phyloP scores from a whole-genome alignment of 768 basidiomycete species.

The Pleurotus pulmonarius region DNA sequence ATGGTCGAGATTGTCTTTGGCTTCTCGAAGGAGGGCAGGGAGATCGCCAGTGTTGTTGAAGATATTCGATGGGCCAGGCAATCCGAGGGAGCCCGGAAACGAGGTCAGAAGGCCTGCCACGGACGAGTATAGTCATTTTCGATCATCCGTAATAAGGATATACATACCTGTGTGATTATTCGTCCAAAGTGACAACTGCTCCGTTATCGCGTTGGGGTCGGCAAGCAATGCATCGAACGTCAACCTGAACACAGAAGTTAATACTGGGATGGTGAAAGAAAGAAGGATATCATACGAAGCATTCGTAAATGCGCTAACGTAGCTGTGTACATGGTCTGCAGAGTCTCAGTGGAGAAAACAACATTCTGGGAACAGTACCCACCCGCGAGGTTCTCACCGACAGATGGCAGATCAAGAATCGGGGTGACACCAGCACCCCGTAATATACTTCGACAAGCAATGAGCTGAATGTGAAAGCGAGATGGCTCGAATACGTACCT shows the following conservation, averaged over 20 bases:
- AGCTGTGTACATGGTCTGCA: slow-evolving; percentile 29
- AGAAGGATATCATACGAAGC: slow-evolving; percentile 17
- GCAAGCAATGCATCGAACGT: slow-evolving; percentile 22
- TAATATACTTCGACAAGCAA: slow-evolving; percentile 27
- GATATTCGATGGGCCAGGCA: slow-evolving; percentile 23
- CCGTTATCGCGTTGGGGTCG: slow-evolving; percentile 17
- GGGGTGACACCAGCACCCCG: slow-evolving; percentile 37
- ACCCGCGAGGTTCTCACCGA: slow-evolving; percentile 42
- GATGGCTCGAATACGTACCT: slow-evolving; percentile 16
- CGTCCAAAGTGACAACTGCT: slow-evolving; percentile 24
- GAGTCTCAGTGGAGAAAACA: not conserved
- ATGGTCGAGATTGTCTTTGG: slow-evolving; percentile 16
- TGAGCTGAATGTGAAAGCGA: too few relatives aligned
- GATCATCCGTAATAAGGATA: not conserved
- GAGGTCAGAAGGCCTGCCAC: slow-evolving; percentile 23
- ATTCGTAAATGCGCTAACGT: slow-evolving; percentile 28
- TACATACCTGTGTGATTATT: slow-evolving; percentile 23
- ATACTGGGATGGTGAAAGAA: not conserved
- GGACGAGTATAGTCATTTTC: not conserved
- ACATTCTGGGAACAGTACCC: not conserved
- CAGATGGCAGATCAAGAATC: slow-evolving; percentile 41
- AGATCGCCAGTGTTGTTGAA: slow-evolving; percentile 16
- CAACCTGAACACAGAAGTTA: slow-evolving; percentile 10
- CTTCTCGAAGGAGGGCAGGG: slow-evolving; percentile 13
- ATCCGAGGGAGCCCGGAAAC: slow-evolving; percentile 24